A percentile compares a stretch with the other conserved stretches of the same genome.
Conservation (phyloP, 352 stramenopile genomes). For the Pythium brachiatum region DNA sequence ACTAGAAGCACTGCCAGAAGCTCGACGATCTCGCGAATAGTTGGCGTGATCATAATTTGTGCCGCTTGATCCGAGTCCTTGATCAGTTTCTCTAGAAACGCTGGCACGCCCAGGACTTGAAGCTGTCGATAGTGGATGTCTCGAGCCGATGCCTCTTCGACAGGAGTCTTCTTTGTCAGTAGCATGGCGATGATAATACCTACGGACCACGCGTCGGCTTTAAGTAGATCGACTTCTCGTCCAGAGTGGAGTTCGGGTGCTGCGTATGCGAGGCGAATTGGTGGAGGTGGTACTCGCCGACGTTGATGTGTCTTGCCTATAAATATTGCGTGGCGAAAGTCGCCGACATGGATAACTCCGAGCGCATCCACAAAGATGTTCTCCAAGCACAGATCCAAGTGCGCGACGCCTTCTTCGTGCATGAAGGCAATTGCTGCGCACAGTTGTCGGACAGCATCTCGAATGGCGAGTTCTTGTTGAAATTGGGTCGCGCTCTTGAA, state of each 20-base stretch:
- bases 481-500: not conserved
- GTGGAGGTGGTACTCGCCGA: not conserved
- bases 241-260: slow-evolving; percentile 23
- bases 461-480: slow-evolving; percentile 2
- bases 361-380: slow-evolving; percentile 24
- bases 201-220: slow-evolving; percentile 33
- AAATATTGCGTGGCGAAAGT: slow-evolving; percentile 21
- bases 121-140: slow-evolving; percentile 20
- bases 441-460: slow-evolving; percentile 8
- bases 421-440: slow-evolving; percentile 23
- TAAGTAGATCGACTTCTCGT: slow-evolving; percentile 24
- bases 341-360: slow-evolving; percentile 14
- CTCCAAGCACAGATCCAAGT: slow-evolving; percentile 26
- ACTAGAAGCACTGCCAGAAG: slow-evolving; percentile 13
- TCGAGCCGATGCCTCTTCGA: slow-evolving; percentile 14
- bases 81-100: slow-evolving; percentile 18
- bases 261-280: slow-evolving; percentile 12
- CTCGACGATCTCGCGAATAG: slow-evolving; percentile 11
- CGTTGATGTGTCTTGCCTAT: slow-evolving; percentile 2
- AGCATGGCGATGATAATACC: slow-evolving; percentile 30
- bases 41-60: not conserved
- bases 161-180: slow-evolving; percentile 13
- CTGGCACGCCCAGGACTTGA: slow-evolving; percentile 19
- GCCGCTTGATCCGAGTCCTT: not conserved
- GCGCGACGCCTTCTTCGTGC: slow-evolving; percentile 21